Base-by-base conservation (phyloP, 371 early-diverging fungal species). In the Actinomucor elegans region DNA sequence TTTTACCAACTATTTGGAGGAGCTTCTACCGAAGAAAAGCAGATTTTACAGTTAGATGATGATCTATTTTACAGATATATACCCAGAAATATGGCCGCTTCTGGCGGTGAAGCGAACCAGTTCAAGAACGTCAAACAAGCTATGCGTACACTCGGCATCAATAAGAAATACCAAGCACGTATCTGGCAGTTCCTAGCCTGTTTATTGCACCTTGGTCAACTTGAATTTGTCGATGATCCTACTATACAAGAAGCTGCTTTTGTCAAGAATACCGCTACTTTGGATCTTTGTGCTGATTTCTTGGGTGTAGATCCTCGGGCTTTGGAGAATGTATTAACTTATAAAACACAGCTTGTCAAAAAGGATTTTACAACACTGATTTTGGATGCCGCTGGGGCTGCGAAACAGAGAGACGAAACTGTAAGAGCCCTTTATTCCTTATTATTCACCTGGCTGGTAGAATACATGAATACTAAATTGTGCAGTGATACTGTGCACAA, bases 391-490 rank as follows among this genome's bases (percentile, higher is more conserved):
- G 80, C 81, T 20, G 83, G 80, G 21, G 92, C 96, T 0, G 63
- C 69, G 2, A 57, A 58, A 20, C 95, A 94, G 63, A 82, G 94
- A 20, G 94, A 95, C 57, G 74, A 78, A 4, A 69, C 95, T 6
- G 91, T 93, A 1, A 66, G 71, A 26, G 73, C 86, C 4, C 78
- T 97, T 12, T 96, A 95, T 63, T 85, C 87, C 5, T 78, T 94
- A 7, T 61, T 96, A 20, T 91, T 94, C 65, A 77, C 85, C 10
- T 97, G 95, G 91, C 55, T 98, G 12, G 84, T 94, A n/a, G 98
- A 96, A 59, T 84, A 88, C 51, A 83, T 94, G 61, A 97, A 97
- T 69, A 66, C 73, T 15, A 86, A 88, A 29, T 73, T 96, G 18
- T 84, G 86, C 64, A 77, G 75, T 29, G 80, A 77, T 7, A 70